These are phyloP conservation scores for Colletotrichum musicola DNA, from an alignment of 2,329 filamentous ascomycete genomes.

Conservation along the genomic window DNA sequence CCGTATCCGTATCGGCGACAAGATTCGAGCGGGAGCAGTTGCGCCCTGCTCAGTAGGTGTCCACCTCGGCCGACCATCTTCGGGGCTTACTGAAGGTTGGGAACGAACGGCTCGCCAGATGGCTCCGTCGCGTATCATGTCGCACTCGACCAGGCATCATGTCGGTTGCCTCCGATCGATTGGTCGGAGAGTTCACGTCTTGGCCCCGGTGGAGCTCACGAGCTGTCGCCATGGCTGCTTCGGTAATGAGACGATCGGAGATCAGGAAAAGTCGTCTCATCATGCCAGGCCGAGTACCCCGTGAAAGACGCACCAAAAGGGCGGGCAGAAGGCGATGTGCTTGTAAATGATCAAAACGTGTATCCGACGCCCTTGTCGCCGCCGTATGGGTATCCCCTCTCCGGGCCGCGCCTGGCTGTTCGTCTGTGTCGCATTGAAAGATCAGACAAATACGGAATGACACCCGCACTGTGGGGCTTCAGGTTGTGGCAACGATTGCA, in stretches of 20 bases:
- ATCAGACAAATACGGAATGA: conserved; percentile 37
- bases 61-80: background rate
- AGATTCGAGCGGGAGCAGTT: too few relatives aligned
- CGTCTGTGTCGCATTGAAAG: conserved; percentile 27
- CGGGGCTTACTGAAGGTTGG: background rate
- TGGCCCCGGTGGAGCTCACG: conserved; percentile 25
- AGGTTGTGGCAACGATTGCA: conserved; percentile 3
- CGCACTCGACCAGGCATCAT: conserved; percentile 4
- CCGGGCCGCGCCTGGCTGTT: conserved; percentile 29
- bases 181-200: conserved; percentile 17
- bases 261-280: conserved; percentile 25
- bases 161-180: conserved; percentile 27
- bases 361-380: conserved; percentile 1
- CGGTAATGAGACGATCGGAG: conserved; percentile 35
- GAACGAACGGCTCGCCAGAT: background rate
- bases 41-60: too few relatives aligned
- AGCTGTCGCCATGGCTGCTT: conserved; percentile 22
- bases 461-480: conserved; percentile 27
- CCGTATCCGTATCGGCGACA: background rate
- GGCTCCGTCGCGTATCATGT: conserved; percentile 15
- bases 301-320: too few relatives aligned
- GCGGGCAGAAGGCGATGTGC: background rate
- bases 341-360: background rate
- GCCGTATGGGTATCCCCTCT: conserved; percentile 27
- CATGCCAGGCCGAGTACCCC: background rate